phyloP scores from a whole-genome alignment of 139 green algal species.

The Tetradesmus obliquus region DNA sequence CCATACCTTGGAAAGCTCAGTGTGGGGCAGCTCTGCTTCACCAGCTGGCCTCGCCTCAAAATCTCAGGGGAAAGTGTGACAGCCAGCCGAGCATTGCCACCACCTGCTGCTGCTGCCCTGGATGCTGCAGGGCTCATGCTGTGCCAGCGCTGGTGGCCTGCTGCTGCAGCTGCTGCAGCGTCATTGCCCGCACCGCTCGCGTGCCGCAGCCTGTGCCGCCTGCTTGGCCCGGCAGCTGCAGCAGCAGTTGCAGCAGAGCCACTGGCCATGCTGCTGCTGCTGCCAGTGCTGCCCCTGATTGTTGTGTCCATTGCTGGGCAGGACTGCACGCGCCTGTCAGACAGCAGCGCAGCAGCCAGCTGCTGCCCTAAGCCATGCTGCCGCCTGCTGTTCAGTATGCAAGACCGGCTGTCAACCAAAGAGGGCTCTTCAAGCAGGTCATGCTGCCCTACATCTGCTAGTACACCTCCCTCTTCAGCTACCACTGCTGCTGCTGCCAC shows the following conservation, averaged over 20 bases:
- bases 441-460: background rate
- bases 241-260: background rate
- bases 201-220: background rate
- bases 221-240: background rate
- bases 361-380: background rate
- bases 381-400: background rate
- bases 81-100: background rate
- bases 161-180: background rate
- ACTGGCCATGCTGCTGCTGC: background rate
- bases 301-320: background rate
- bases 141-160: background rate
- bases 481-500: background rate
- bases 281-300: background rate
- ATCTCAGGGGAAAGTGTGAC: slow-evolving; percentile 29
- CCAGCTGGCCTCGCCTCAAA: background rate
- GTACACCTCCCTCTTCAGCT: background rate
- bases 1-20: slow-evolving; percentile 20
- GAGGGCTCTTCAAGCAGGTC: background rate
- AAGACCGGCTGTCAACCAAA: slow-evolving; percentile 12
- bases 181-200: background rate
- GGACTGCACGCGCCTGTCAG: slow-evolving; percentile 31
- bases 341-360: background rate
- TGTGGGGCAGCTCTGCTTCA: slow-evolving; percentile 35
- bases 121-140: background rate
- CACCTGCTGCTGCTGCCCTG: background rate